Base-by-base conservation (phyloP, 129 eudicot species). In the Helichrysum umbraculigerum region DNA sequence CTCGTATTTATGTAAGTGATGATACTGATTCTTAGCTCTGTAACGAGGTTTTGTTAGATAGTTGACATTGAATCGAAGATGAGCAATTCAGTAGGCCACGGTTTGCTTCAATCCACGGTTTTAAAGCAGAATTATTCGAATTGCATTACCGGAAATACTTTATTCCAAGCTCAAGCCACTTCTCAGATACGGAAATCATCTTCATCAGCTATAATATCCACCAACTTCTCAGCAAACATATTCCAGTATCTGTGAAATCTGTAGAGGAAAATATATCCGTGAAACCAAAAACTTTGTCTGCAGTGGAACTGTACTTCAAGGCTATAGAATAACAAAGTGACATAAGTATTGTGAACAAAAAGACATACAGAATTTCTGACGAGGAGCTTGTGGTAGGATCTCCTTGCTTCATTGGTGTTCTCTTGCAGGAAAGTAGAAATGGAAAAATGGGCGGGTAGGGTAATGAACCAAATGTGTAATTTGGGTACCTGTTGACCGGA, bases 321-420 rank as follows among this genome's bases (percentile, higher is more conserved):
- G 81, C 69, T 44, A 90, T 72, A 69, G 97, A 93, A 79, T 89
- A 84, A 75, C 83, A 78, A 35, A 73, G 68, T 56, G 90, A 85
- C 59, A 81, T 81, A 71, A 19, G 76, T 78, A 65, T 83, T 33
- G 19, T 88, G 25, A 83, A 78, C 75, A 93, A 84, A 70, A 85
- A 85, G 82, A 54, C 79, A 42, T 90, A 75, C 77, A 85, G 62
- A 61, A 68, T 90, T 72, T 84, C 50, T 68, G 88, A 85, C 39
- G 83, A 84, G 79, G 92, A 93, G 81, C 92, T 93, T 78, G 71
- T 84, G 91, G 98, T 93, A 76, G 72, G 97, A 77, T 70, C 17
- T 69, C 72, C 30, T 17, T 62, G 35, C 78, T 41, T 16, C 44
- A 3, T 44, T 59, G 56, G 63, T 66, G 64, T 74, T 78, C 59